Conservation (phyloP, 164 flowering plant genomes). For the Tinospora cordifolia region DNA sequence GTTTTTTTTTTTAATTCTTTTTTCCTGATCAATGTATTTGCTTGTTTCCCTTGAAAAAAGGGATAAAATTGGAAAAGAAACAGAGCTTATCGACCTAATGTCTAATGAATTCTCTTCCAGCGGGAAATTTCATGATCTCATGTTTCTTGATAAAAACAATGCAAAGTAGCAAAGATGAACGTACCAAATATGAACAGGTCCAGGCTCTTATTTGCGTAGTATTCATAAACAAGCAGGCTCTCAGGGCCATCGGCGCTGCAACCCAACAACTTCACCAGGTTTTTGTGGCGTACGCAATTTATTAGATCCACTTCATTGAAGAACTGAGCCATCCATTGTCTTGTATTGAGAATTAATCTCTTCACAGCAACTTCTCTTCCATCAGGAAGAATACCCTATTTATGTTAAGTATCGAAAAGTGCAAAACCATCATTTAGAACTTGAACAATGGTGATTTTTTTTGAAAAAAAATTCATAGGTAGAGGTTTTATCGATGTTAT, state of each 20-base stretch:
- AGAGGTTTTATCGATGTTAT: neutral
- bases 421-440: neutral
- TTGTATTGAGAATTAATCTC: neutral
- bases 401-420: neutral
- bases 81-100: too few species aligned
- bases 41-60: too few species aligned
- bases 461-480: neutral
- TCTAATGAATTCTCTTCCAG: too few species aligned
- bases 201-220: neutral
- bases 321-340: neutral
- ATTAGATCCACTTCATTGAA: neutral
- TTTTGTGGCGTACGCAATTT: neutral
- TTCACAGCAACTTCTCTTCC: conserved; percentile 1
- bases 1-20: too few species aligned
- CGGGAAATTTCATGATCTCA: too few species aligned
- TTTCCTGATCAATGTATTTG: too few species aligned
- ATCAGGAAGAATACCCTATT: neutral
- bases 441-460: neutral
- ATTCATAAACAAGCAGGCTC: neutral
- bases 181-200: neutral
- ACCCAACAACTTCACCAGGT: neutral
- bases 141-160: too few species aligned
- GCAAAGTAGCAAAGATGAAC: neutral
- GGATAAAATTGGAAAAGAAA: too few species aligned
- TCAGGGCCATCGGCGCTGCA: conserved; percentile 2